These are phyloP conservation scores for Forsythia suspensa DNA, from an alignment of 257 asterid species.

Conservation along the genomic window DNA sequence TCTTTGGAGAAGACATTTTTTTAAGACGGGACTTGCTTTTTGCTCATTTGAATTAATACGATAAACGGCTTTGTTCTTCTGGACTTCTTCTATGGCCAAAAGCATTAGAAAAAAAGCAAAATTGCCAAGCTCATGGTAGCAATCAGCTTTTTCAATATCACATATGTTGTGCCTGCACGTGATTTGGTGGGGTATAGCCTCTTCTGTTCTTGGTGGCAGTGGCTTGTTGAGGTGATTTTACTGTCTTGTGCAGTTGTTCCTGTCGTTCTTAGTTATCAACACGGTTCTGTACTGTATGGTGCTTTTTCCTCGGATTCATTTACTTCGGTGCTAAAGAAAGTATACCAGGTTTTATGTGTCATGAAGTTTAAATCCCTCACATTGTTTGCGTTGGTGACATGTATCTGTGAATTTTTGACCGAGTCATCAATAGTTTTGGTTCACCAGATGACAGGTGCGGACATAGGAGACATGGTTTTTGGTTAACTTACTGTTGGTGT, in stretches of 20 bases:
- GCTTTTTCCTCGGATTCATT: neutral
- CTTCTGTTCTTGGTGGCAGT: conserved; percentile 6
- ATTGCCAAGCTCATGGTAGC: neutral
- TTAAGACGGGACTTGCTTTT: conserved; percentile 14
- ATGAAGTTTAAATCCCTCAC: neutral
- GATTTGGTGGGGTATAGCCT: conserved; percentile 4
- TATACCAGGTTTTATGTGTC: neutral
- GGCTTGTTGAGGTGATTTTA: conserved; percentile 2
- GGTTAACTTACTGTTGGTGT: neutral
- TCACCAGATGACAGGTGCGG: neutral
- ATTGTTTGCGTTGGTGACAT: neutral
- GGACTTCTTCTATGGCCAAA: neutral
- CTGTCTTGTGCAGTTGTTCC: conserved; percentile 1
- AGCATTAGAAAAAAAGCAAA: neutral
- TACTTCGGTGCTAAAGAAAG: conserved; percentile 6
- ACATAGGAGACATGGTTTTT: neutral
- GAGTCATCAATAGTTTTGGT: neutral
- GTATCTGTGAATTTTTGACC: neutral
- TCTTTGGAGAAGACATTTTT: neutral
- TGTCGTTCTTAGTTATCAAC: neutral
- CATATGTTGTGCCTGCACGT: neutral
- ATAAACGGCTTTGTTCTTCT: conserved; percentile 7
- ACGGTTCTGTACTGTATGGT: neutral
- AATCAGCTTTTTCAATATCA: conserved; percentile 5
- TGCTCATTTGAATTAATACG: neutral